These are phyloP conservation scores for Pythium periplocum DNA, from an alignment of 352 stramenopile species.

Conservation along the genomic window DNA sequence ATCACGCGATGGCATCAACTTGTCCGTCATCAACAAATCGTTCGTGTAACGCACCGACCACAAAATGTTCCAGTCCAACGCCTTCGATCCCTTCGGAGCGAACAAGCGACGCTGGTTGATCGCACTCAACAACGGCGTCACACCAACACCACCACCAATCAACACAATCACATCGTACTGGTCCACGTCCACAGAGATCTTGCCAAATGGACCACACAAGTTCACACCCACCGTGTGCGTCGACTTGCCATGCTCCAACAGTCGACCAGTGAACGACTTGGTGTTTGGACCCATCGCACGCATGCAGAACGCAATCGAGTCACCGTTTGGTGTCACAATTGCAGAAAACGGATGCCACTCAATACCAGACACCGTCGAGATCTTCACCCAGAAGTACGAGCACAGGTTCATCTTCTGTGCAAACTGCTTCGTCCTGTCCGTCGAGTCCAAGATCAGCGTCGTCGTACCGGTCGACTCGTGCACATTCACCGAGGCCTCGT, in stretches of 20 bases:
- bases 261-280: conserved; percentile 39
- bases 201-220: conserved; percentile 66
- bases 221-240: conserved; percentile 42
- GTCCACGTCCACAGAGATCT: conserved; percentile 53
- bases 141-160: conserved; percentile 64
- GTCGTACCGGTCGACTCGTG: conserved; percentile 33
- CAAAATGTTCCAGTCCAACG: conserved; percentile 43
- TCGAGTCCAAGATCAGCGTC: conserved; percentile 50
- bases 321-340: conserved; percentile 60
- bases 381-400: conserved; percentile 75
- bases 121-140: conserved; percentile 72
- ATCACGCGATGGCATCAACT: conserved; percentile 52
- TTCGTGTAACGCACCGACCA: conserved; percentile 57
- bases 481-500: conserved; percentile 38
- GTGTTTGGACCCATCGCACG: conserved; percentile 32
- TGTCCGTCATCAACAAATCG: conserved; percentile 69
- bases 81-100: conserved; percentile 23
- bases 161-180: conserved; percentile 65
- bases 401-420: conserved; percentile 49
- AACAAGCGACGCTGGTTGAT: conserved; percentile 52
- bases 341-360: conserved; percentile 84
- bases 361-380: conserved; percentile 52
- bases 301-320: conserved; percentile 78
- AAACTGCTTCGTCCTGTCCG: conserved; percentile 49
- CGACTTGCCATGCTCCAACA: conserved; percentile 37